phyloP scores from a whole-genome alignment of 331 rosid species.

The Rhamnella rubrinervis region DNA sequence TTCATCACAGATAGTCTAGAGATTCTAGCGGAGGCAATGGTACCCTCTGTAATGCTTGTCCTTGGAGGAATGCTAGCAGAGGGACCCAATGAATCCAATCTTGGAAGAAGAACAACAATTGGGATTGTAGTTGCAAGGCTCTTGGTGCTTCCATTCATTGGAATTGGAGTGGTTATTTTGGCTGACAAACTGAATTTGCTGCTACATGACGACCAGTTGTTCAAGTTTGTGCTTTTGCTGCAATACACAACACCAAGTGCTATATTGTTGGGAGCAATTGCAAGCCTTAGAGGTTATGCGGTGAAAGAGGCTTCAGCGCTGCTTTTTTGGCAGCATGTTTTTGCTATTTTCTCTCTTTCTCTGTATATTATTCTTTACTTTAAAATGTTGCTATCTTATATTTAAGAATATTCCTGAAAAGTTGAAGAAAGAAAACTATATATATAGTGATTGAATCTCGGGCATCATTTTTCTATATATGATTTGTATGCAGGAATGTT shows the following conservation, averaged over 20 bases:
- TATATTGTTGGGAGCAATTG: conserved; percentile 47
- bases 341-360: conserved; percentile 42
- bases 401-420: background rate
- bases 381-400: background rate
- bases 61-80: conserved; percentile 55
- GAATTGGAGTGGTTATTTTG: conserved; percentile 28
- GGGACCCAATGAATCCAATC: conserved; percentile 37
- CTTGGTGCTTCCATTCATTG: conserved; percentile 39
- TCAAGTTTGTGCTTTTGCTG: conserved; percentile 38
- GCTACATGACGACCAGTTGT: conserved; percentile 33
- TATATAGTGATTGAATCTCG: background rate
- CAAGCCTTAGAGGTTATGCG: conserved; percentile 47
- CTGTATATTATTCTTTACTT: conserved; percentile 35
- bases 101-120: conserved; percentile 39
- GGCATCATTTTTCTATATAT: too few species aligned
- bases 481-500: too few species aligned
- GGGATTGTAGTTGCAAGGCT: conserved; percentile 49
- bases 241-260: conserved; percentile 53
- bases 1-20: conserved; percentile 36
- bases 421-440: background rate
- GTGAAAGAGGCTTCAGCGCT: conserved; percentile 48
- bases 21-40: conserved; percentile 43
- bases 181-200: conserved; percentile 32
- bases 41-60: conserved; percentile 45
- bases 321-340: conserved; percentile 47